Percentiles rank a stretch among this genome's conserved stretches.
phyloP scores from a whole-genome alignment of 129 eudicot genomes.

The sunflower (Helianthus annuus) region DNA sequence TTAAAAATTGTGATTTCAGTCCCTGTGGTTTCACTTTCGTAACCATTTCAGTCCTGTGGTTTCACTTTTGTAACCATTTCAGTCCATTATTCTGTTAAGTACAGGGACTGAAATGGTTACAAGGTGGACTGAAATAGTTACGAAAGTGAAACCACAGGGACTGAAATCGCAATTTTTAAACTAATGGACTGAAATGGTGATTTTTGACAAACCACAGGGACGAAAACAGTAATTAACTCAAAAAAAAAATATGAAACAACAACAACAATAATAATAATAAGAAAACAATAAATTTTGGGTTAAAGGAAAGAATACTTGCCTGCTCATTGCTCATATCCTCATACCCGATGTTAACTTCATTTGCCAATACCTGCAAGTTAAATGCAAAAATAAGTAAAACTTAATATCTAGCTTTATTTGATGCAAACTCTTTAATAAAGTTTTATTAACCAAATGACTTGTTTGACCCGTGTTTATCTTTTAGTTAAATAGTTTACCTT shows the following conservation, averaged over 20 bases:
- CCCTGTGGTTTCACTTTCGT: no score
- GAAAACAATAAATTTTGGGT: neutral
- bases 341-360: slow-evolving; percentile 91
- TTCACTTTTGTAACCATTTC: no score
- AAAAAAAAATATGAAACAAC: neutral
- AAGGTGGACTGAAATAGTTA: no score
- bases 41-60: no score
- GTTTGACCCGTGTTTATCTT: neutral
- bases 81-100: no score
- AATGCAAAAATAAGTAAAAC: neutral
- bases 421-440: neutral
- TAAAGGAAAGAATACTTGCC: slow-evolving; percentile 51
- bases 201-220: no score
- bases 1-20: no score
- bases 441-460: neutral
- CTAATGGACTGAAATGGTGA: no score
- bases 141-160: no score
- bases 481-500: neutral
- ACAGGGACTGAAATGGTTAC: no score
- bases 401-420: neutral
- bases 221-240: no score
- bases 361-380: slow-evolving; percentile 74
- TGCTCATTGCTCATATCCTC: slow-evolving; percentile 94
- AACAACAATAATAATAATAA: neutral
- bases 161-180: no score